Base-by-base conservation (phyloP, 2,329 filamentous ascomycete genomes). In the Diaporthe humulicola region DNA sequence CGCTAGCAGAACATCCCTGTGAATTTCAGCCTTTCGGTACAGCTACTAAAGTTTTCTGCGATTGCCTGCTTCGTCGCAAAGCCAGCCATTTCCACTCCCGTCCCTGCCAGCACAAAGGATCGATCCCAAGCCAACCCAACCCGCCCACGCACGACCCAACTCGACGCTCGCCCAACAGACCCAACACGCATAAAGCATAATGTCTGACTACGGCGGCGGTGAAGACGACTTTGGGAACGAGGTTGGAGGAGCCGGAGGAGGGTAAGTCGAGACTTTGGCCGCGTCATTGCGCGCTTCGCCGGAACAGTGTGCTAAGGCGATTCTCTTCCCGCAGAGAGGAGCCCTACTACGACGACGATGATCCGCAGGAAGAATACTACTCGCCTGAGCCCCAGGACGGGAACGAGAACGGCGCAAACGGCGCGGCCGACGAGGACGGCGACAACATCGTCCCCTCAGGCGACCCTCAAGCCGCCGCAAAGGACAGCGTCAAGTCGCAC, bases 281-380 rank as follows among this genome's bases (percentile, higher is more conserved):
- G 40, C 25, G 58, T 58, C 64, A 57, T 77, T 78, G 76, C 52
- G 77, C 77, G 57, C 42, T 54, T 66, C 69, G 48, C 42, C 6
- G 17, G 48, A 77, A 77, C 77, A 76, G 38, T 50, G 36, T 84
- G 83, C 79, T 84, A 77, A 78, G 75, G 75, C 69, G 77, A 77
- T 40, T 22, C 45, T 67, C n/a, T 15, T 45, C 15, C 64, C 77
- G 80, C 80, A 93, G 91, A 79, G 92, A 93, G 81, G 91, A 93
- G 85, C 91, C 93, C 80, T 90, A 91, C 81, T 93, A 91, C 86
- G 92, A 96, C 77, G 93, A 95, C 76, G 92, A 93, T 71, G 91
- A 92, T 74, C 88, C 88, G 78, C 86, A 87, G 79, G 89, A 91
- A 77, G 89, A 91, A 77, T 89, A 87, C 81, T 91, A 90, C 81